Conservation (phyloP, 1,284 basidiomycete species). For the Lentinula novae-zelandiae region DNA sequence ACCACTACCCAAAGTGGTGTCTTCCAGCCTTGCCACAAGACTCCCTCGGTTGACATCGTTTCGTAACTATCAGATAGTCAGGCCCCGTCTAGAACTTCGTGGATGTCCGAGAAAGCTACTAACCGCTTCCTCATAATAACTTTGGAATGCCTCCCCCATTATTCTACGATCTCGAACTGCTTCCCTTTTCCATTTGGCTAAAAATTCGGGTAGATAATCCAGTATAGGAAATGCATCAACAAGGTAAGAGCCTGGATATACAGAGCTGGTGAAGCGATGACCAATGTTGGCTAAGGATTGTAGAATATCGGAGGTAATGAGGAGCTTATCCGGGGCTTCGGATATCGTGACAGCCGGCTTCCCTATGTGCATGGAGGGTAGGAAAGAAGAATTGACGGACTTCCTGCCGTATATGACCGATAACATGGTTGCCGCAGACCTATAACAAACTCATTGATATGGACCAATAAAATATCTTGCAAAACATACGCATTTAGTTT, state of each 20-base stretch:
- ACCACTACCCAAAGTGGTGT: background rate
- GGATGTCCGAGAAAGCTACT: background rate
- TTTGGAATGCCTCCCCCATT: background rate
- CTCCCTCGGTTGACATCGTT: background rate
- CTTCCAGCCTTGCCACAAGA: background rate
- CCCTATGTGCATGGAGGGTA: background rate
- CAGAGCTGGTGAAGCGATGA: background rate
- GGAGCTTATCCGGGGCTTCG: background rate
- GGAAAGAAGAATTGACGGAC: background rate
- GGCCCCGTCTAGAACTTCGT: background rate
- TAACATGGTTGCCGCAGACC: background rate
- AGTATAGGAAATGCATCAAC: background rate
- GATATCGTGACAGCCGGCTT: background rate
- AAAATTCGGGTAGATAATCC: background rate
- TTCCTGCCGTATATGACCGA: slow-evolving; percentile 3
- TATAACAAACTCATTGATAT: background rate
- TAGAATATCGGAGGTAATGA: background rate
- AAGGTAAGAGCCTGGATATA: slow-evolving; percentile 3
- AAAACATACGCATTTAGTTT: background rate
- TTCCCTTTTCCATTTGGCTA: slow-evolving; percentile 7
- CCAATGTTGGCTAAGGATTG: background rate
- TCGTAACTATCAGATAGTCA: background rate
- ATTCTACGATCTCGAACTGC: background rate
- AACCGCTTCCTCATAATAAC: background rate
- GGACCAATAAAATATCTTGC: no score